Evolutionary conservation across 352 stramenopile genomes (phyloP).

Genomic region (Pythium phragmitis): DNA sequence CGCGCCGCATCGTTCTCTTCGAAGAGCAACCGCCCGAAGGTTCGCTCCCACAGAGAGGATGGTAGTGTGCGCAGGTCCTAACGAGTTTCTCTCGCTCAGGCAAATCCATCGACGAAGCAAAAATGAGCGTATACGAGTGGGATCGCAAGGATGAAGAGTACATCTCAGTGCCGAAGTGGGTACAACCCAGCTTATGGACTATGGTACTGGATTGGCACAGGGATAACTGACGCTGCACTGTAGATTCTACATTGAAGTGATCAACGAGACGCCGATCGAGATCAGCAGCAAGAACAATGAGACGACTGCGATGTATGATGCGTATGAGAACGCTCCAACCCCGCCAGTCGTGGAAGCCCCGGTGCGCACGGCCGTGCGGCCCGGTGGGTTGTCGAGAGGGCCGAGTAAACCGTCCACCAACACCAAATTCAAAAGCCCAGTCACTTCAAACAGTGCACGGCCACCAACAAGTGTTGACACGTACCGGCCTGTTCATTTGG

Average conservation of each 20-base stretch:
- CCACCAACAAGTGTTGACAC: background rate
- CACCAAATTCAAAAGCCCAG: constrained; percentile 29
- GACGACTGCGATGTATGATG: background rate
- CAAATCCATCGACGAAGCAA: constrained; percentile 57
- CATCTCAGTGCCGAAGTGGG: constrained; percentile 55
- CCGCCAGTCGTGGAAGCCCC: constrained; percentile 19
- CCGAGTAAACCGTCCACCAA: constrained; percentile 9
- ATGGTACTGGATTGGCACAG: background rate
- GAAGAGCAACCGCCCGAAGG: constrained; percentile 47
- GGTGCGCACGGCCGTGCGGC: constrained; percentile 5
- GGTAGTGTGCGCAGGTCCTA: background rate
- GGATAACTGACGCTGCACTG: background rate
- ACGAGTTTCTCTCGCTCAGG: constrained; percentile 20
- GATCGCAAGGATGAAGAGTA: constrained; percentile 63
- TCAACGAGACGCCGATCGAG: constrained; percentile 56
- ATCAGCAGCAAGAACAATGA: constrained; percentile 4
- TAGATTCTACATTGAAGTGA: constrained; percentile 73
- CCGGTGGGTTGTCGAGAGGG: constrained; percentile 16
- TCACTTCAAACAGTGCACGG: background rate
- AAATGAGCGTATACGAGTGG: constrained; percentile 51
- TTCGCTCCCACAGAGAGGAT: background rate
- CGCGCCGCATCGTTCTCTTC: constrained; percentile 57
- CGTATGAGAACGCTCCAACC: background rate
- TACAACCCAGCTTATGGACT: background rate
- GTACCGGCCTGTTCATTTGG: constrained; percentile 15